Evolutionary conservation across 2,329 filamentous ascomycete species (phyloP).

Genomic region (Raffaelea ambrosiae): DNA sequence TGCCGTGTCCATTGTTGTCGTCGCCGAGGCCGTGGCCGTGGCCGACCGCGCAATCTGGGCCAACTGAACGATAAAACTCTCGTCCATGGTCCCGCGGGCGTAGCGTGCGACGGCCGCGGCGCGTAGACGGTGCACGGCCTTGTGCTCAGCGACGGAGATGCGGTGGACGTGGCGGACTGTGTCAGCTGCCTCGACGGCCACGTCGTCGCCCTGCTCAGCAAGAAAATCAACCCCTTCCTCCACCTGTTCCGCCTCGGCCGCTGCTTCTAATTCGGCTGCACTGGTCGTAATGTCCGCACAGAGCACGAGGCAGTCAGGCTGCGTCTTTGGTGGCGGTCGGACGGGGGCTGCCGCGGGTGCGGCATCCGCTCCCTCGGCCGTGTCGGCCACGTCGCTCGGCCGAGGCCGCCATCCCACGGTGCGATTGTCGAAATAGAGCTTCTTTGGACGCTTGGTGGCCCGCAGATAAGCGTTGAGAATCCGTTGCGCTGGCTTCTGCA

Average conservation of each 20-base stretch:
- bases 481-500: constrained; percentile 5
- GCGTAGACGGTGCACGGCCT: constrained; percentile 6
- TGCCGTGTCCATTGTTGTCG: not conserved
- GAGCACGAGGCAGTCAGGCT: constrained; percentile 8
- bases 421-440: constrained; percentile 4
- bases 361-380: not conserved
- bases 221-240: no score
- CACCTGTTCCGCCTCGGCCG: not conserved
- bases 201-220: constrained; percentile 3
- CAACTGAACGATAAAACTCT: constrained; percentile 4
- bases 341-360: no score
- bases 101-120: not conserved
- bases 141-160: constrained; percentile 5
- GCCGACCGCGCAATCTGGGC: not conserved
- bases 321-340: constrained; percentile 4
- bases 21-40: not conserved
- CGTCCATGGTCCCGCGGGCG: not conserved
- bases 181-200: not conserved
- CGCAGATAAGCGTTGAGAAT: constrained; percentile 7
- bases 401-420: constrained; percentile 2
- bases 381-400: not conserved
- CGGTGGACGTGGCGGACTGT: constrained; percentile 4
- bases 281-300: constrained; percentile 3
- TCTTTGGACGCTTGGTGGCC: not conserved
- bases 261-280: not conserved